Evolutionary conservation across 2,329 filamentous ascomycete genomes (phyloP).

Genomic region (Neonectria neomacrospora): DNA sequence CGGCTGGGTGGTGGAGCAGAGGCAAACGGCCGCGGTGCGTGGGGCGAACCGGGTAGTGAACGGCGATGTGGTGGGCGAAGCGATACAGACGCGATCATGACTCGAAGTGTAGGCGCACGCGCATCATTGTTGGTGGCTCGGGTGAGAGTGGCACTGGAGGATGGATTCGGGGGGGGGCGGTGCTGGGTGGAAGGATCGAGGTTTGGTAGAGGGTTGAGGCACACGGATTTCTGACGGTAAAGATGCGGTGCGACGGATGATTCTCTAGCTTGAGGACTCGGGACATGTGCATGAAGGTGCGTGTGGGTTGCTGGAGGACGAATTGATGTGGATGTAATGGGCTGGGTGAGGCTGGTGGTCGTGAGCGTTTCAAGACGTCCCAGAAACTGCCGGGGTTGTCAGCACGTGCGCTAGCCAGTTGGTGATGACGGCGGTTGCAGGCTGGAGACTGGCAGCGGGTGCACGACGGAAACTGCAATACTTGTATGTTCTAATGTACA

Average conservation of each 20-base stretch:
- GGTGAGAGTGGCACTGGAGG: slow-evolving; percentile 15
- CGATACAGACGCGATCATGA: slow-evolving; percentile 43
- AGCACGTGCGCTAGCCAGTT: slow-evolving; percentile 25
- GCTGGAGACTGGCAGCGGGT: background rate
- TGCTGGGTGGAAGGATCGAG: slow-evolving; percentile 11
- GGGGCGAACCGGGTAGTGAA: slow-evolving; percentile 36
- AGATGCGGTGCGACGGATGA: slow-evolving; percentile 5
- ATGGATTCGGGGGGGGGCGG: slow-evolving; percentile 26
- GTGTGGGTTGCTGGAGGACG: slow-evolving; percentile 13
- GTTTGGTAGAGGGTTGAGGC: background rate
- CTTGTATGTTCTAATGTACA: background rate
- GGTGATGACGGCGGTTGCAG: slow-evolving; percentile 4
- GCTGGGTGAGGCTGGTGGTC: slow-evolving; percentile 18
- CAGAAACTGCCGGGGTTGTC: slow-evolving; percentile 14
- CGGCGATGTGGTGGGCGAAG: slow-evolving; percentile 34
- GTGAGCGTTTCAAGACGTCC: slow-evolving; percentile 23
- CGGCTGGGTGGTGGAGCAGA: slow-evolving; percentile 32
- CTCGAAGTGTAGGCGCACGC: slow-evolving; percentile 39
- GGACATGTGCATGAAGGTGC: slow-evolving; percentile 1
- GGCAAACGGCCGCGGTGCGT: slow-evolving; percentile 30
- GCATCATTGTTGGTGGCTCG: slow-evolving; percentile 37
- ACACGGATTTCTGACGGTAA: slow-evolving; percentile 21
- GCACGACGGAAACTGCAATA: background rate
- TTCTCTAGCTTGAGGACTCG: slow-evolving; percentile 1
- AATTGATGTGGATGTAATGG: background rate